Conservation (phyloP, 495 filamentous ascomycete species). For the Hyaloscypha variabilis region DNA sequence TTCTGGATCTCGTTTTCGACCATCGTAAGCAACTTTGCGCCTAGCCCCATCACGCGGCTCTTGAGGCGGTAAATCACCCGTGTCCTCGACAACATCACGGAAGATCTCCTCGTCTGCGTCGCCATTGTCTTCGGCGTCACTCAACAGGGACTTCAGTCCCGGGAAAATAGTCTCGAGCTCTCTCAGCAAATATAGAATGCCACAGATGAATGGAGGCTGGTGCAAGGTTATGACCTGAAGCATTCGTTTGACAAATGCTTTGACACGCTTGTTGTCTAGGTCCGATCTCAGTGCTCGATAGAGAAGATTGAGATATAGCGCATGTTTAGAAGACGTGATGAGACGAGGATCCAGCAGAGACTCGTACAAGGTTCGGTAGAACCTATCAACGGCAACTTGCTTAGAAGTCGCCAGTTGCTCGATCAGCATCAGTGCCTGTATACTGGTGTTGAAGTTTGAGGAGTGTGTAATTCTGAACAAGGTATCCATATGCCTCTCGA, state of each 20-base stretch:
- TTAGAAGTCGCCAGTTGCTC: constrained; percentile 86
- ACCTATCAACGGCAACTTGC: constrained; percentile 77
- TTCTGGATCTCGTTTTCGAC: constrained; percentile 86
- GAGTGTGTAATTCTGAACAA: constrained; percentile 95
- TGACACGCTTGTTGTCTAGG: constrained; percentile 81
- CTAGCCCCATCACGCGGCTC: constrained; percentile 18
- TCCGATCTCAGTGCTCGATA: constrained; percentile 88
- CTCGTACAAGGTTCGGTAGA: constrained; percentile 94
- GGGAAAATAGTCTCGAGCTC: constrained; percentile 79
- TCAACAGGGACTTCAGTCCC: constrained; percentile 71
- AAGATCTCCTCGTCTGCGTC: constrained; percentile 65
- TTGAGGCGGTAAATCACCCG: constrained; percentile 8
- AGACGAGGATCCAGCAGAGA: constrained; percentile 90
- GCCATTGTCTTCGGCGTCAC: constrained; percentile 72
- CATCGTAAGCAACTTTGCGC: constrained; percentile 63
- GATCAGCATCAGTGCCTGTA: constrained; percentile 94
- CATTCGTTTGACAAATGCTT: constrained; percentile 92
- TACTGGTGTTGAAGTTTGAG: constrained; percentile 97
- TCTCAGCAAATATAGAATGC: constrained; percentile 81
- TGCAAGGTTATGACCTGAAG: constrained; percentile 85
- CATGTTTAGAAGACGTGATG: constrained; percentile 88
- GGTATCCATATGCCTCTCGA: constrained; percentile 89
- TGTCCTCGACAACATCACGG: constrained; percentile 62
- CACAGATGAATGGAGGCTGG: constrained; percentile 89
- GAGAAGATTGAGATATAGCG: constrained; percentile 89